A percentile compares a stretch with the other conserved stretches of the same genome.
phyloP scores from a whole-genome alignment of 2,329 filamentous ascomycete genomes.

The Aspergillus fructus region DNA sequence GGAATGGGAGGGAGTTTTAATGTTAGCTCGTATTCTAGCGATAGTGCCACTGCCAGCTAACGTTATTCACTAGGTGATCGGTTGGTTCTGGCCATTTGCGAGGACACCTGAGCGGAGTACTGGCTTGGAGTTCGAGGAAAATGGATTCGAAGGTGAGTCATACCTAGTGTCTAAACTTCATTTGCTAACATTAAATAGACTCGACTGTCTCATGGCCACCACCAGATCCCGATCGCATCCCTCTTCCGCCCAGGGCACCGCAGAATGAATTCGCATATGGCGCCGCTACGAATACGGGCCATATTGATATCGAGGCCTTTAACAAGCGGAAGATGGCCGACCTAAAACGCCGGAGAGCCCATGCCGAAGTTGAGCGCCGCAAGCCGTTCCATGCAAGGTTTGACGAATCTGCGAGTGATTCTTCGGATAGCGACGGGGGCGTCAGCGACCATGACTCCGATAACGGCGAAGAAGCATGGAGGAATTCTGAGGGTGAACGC shows the following conservation, averaged over 20 bases:
- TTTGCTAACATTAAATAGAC: slow-evolving; percentile 25
- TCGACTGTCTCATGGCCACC: slow-evolving; percentile 46
- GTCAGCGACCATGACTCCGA: slow-evolving; percentile 24
- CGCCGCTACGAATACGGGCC: slow-evolving; percentile 30
- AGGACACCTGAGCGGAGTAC: slow-evolving; percentile 47
- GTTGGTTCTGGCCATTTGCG: slow-evolving; percentile 63
- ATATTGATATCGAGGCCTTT: slow-evolving; percentile 54
- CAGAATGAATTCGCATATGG: slow-evolving; percentile 22
- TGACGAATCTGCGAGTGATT: slow-evolving; percentile 16
- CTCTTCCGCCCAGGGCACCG: slow-evolving; percentile 28
- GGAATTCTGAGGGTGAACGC: slow-evolving; percentile 62
- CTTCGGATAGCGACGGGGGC: slow-evolving; percentile 18
- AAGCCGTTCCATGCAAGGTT: slow-evolving; percentile 44
- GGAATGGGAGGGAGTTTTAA: slow-evolving; percentile 58
- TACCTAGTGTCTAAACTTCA: background rate
- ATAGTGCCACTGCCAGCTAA: background rate
- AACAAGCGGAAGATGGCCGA: slow-evolving; percentile 55
- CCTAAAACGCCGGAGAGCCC: slow-evolving; percentile 42
- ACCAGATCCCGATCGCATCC: slow-evolving; percentile 51
- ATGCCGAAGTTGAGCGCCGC: slow-evolving; percentile 35
- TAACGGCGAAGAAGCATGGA: slow-evolving; percentile 61
- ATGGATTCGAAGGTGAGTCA: slow-evolving; percentile 58
- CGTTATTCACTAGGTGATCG: slow-evolving; percentile 40
- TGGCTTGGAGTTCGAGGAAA: slow-evolving; percentile 55
- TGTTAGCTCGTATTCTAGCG: slow-evolving; percentile 25